Evolutionary conservation across 371 early-diverging fungal species (phyloP), one percentile per base, ranked within the genome.

Genomic region (Batkoa obscura): DNA sequence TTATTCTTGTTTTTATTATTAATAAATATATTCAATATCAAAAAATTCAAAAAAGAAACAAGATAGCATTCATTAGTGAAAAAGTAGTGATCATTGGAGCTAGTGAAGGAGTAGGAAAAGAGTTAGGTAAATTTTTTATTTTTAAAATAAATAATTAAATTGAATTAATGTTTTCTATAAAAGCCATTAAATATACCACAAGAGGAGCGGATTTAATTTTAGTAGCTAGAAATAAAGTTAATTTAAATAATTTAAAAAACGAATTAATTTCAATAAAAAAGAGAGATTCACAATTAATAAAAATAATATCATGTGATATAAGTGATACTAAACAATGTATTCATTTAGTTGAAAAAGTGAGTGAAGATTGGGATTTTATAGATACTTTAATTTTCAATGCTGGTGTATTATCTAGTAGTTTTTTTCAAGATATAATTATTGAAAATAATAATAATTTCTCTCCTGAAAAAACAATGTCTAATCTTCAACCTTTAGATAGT

Each of bases 71-170:
- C n/a, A n/a, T n/a, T n/a, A n/a, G n/a, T n/a, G 81, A 78, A 63
- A 66, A 70, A 30, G 86, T 85, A 0, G 75, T 86, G 1, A 74
- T 90, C 51, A 65, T 88, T 13, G 90, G 89, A 0, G 81, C 84
- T 31, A 83, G 85, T 12, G 81, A 83, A 36, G 90, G 90, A 3
- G 84, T 90, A 31, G 90, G 90, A 3, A 64, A 67, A 43, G 75
- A 74, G 30, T 58, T 78, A 55, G 55, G 55, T 55, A 55, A 42
- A 15, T 23, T 4, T 2, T n/a, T n/a, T 12, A 51, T 17, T 13
- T 2, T 55, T 17, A 32, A 55, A n/a, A 2, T n/a, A n/a, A n/a
- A n/a, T 42, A 30, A 23, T 17, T 43, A 30, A 6, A 3, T 42
- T 9, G 6, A 34, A 43, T 32, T 43, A 32, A 9, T 43, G 6